Percentiles rank a stretch among this genome's conserved stretches.
These are phyloP conservation scores for Gremmenia infestans DNA, from an alignment of 2,329 filamentous ascomycete genomes.

Conservation along the genomic window DNA sequence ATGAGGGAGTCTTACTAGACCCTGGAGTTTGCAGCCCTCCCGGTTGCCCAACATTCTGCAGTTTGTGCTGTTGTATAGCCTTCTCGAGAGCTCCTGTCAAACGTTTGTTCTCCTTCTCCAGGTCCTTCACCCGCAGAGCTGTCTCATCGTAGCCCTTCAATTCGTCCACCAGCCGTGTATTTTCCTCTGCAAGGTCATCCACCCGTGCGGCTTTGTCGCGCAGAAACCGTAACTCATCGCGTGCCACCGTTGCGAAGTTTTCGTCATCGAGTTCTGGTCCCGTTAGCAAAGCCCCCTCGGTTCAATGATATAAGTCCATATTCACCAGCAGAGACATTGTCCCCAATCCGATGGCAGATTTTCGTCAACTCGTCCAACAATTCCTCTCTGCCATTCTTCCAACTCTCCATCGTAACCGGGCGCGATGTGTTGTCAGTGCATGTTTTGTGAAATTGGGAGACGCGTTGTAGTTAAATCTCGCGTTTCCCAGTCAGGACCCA, in stretches of 20 bases:
- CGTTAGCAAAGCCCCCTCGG: neutral
- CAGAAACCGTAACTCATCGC: slow-evolving; percentile 16
- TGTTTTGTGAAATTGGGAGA: neutral
- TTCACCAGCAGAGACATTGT: slow-evolving; percentile 21
- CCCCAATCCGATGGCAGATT: slow-evolving; percentile 20
- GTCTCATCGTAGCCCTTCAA: slow-evolving; percentile 13
- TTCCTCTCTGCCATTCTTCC: slow-evolving; percentile 21
- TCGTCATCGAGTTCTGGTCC: slow-evolving; percentile 18
- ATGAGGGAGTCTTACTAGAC: slow-evolving; percentile 8
- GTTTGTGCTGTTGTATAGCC: slow-evolving; percentile 3
- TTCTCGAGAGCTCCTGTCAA: slow-evolving; percentile 15
- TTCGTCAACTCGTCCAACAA: slow-evolving; percentile 20
- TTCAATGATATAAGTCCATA: neutral
- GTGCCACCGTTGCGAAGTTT: slow-evolving; percentile 8
- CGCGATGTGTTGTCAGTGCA: neutral
- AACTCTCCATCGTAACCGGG: slow-evolving; percentile 24
- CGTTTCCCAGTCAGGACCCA: neutral
- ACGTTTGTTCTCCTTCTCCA: slow-evolving; percentile 25
- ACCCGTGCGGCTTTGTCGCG: slow-evolving; percentile 9
- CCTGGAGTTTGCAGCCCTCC: neutral
- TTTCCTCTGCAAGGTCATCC: slow-evolving; percentile 14
- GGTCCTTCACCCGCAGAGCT: slow-evolving; percentile 7
- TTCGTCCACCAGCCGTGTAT: slow-evolving; percentile 17
- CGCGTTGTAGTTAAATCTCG: neutral
- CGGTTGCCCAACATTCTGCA: slow-evolving; percentile 1